Evolutionary conservation across 805 yeast genomes (phyloP).

Genomic region (Sugiyamaella qingdaonensis): DNA sequence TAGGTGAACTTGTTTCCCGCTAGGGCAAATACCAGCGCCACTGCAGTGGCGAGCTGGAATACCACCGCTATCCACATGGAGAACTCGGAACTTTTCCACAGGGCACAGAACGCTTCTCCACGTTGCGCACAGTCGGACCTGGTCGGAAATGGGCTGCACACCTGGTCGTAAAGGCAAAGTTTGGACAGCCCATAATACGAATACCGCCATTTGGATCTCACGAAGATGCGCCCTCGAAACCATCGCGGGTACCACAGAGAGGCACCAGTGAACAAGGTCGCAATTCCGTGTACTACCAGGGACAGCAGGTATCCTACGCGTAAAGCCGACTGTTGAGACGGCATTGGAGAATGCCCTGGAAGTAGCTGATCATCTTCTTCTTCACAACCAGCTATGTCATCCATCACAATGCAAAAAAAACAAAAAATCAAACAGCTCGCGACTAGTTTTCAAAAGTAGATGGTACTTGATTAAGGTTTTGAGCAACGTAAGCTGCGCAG

Average conservation of each 20-base stretch:
- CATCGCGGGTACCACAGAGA: constrained; percentile 9
- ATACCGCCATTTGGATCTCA: neutral
- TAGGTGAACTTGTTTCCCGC: constrained; percentile 18
- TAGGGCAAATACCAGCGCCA: constrained; percentile 22
- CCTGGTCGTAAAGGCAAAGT: constrained; percentile 11
- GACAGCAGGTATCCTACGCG: neutral
- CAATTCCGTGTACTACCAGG: neutral
- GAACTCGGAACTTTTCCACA: constrained; percentile 29
- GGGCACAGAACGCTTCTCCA: constrained; percentile 26
- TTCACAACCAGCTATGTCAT: too few species aligned
- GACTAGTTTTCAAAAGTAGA: too few species aligned
- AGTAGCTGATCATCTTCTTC: too few species aligned
- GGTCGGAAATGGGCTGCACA: constrained; percentile 24
- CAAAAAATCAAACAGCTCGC: too few species aligned
- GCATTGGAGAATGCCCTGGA: too few species aligned
- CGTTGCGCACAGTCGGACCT: constrained; percentile 13
- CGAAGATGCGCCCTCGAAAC: constrained; percentile 1
- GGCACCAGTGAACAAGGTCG: neutral
- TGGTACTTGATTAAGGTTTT: too few species aligned
- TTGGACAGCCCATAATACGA: constrained; percentile 15
- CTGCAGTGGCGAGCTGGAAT: constrained; percentile 22
- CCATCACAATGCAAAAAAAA: too few species aligned
- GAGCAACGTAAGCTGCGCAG: too few species aligned
- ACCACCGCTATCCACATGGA: constrained; percentile 25
- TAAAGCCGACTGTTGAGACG: neutral